phyloP scores from a whole-genome alignment of 2,329 filamentous ascomycete genomes.

The Trichophyton equinum region DNA sequence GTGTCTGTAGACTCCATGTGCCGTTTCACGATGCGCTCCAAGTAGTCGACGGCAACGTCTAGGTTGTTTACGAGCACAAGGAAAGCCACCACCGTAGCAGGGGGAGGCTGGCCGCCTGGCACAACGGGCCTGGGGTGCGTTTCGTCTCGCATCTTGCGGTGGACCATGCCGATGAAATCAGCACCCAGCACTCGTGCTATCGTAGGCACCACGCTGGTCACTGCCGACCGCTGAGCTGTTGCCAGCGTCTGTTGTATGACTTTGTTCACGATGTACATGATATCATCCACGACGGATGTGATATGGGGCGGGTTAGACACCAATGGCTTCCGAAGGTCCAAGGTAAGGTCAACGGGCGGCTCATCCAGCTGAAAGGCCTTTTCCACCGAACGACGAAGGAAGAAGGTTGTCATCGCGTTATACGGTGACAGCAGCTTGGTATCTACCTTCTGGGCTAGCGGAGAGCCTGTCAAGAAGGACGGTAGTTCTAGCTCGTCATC shows the following conservation, averaged over 20 bases:
- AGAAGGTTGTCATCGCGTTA: slow-evolving; percentile 87
- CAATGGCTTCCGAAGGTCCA: slow-evolving; percentile 60
- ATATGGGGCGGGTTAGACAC: slow-evolving; percentile 77
- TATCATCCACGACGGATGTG: slow-evolving; percentile 89
- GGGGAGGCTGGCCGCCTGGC: slow-evolving; percentile 70
- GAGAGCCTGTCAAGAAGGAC: slow-evolving; percentile 62
- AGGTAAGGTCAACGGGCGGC: slow-evolving; percentile 61
- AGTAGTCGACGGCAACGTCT: slow-evolving; percentile 82
- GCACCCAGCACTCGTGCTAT: slow-evolving; percentile 67
- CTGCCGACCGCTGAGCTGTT: slow-evolving; percentile 68
- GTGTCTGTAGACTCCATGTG: slow-evolving; percentile 41
- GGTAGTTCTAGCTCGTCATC: slow-evolving; percentile 49
- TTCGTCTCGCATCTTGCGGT: slow-evolving; percentile 95
- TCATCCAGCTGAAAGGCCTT: slow-evolving; percentile 97
- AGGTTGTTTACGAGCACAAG: slow-evolving; percentile 92
- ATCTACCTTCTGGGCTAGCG: slow-evolving; percentile 65
- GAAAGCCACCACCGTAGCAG: slow-evolving; percentile 78
- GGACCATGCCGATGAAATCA: slow-evolving; percentile 94
- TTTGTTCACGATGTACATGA: slow-evolving; percentile 97
- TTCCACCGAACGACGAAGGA: slow-evolving; percentile 89
- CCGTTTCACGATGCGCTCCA: slow-evolving; percentile 67
- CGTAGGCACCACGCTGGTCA: slow-evolving; percentile 64
- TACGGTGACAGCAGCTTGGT: slow-evolving; percentile 67
- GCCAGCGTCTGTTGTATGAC: slow-evolving; percentile 76
- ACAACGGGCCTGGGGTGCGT: slow-evolving; percentile 71